Conservation (phyloP, 106 monocot genomes). For the Platanthera guangdongensis region DNA sequence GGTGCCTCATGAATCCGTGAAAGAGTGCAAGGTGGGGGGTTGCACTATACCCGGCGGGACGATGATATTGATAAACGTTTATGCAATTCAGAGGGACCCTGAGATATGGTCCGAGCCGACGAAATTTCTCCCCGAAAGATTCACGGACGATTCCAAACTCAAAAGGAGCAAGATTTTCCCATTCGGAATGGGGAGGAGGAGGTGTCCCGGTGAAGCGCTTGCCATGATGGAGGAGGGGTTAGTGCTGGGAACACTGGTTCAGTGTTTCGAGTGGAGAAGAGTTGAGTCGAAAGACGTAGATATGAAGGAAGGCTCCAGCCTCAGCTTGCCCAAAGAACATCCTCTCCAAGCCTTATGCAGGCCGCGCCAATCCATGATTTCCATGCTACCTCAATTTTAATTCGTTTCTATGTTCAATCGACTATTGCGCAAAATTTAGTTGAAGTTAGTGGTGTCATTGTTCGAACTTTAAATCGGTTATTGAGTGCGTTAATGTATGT, state of each 20-base stretch:
- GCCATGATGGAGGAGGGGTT: constrained; percentile 8
- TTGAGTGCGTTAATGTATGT: too few relatives aligned
- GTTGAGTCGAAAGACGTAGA: constrained; percentile 10
- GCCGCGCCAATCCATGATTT: not conserved
- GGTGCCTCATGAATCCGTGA: constrained; percentile 27
- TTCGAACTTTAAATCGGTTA: too few relatives aligned
- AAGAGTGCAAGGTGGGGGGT: not conserved
- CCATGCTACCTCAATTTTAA: not conserved
- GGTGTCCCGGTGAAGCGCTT: constrained; percentile 11
- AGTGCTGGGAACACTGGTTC: constrained; percentile 12
- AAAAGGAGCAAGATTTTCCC: not conserved
- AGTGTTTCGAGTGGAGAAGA: constrained; percentile 22
- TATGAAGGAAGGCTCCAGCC: constrained; percentile 5
- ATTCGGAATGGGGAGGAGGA: constrained; percentile 21
- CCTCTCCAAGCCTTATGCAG: constrained; percentile 10
- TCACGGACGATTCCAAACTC: not conserved
- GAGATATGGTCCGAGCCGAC: too few relatives aligned
- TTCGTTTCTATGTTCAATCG: too few relatives aligned
- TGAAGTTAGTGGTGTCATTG: too few relatives aligned
- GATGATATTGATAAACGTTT: constrained; percentile 30
- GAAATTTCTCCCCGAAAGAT: not conserved
- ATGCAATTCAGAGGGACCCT: not conserved
- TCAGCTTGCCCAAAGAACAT: constrained; percentile 3
- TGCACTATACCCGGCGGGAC: constrained; percentile 5
- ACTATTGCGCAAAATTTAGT: too few relatives aligned